These are phyloP conservation scores for Zarea fungicola DNA, from an alignment of 2,329 filamentous ascomycete genomes.

Conservation along the genomic window DNA sequence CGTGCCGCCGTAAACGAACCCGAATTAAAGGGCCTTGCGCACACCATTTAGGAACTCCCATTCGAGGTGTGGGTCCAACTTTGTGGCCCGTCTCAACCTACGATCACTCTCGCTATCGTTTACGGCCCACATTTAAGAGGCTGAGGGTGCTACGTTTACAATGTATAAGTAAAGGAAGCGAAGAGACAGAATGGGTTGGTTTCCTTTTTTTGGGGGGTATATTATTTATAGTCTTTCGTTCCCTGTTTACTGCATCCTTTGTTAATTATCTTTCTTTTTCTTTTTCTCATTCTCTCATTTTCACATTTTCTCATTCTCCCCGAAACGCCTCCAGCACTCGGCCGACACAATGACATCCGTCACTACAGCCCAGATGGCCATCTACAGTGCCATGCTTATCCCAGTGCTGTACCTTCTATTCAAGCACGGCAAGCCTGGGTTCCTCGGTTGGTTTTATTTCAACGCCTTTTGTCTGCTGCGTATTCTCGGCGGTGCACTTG, in stretches of 20 bases:
- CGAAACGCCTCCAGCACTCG: background rate
- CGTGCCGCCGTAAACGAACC: too few relatives aligned
- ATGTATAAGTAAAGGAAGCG: background rate
- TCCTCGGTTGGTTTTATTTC: conserved; percentile 35
- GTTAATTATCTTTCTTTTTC: background rate
- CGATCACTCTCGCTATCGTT: conserved; percentile 16
- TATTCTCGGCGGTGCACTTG: conserved; percentile 28
- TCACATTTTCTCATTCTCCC: background rate
- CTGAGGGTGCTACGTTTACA: background rate
- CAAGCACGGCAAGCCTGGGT: conserved; percentile 29
- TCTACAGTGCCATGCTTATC: conserved; percentile 30
- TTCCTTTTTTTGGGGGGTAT: too few relatives aligned
- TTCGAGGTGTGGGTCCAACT: too few relatives aligned
- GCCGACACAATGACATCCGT: conserved; percentile 14
- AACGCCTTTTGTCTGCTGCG: conserved; percentile 32
- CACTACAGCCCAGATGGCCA: conserved; percentile 25
- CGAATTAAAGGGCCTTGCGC: too few relatives aligned
- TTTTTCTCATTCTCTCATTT: background rate
- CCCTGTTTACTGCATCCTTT: background rate
- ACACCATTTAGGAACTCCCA: too few relatives aligned
- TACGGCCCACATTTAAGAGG: conserved; percentile 2
- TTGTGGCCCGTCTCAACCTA: too few relatives aligned
- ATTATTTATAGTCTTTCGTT: background rate
- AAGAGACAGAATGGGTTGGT: too few relatives aligned
- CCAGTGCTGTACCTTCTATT: conserved; percentile 26